Evolutionary conservation across 202 grass and related monocot genomes (phyloP), one percentile per base, ranked within the genome.

Genomic region (Zizania palustris): DNA sequence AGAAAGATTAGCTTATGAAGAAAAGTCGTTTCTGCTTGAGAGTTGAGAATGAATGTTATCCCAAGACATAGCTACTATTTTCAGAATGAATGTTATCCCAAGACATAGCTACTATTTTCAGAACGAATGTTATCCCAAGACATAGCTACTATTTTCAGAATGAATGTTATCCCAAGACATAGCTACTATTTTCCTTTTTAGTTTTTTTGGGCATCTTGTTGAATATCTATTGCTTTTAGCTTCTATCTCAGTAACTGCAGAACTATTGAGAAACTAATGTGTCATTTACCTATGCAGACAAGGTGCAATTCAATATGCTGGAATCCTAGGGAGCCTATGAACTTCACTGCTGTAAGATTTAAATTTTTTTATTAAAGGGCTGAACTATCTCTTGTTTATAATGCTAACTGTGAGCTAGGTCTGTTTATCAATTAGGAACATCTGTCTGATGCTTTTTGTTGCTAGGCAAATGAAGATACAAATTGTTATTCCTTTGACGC

Each of bases 311-410:
- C 91, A 39, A 66, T 95, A 87, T 90, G 96, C 76, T 98, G 91
- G 91, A 98, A 98, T 37, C 91, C 96, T 15, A 95, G 93, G 85
- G 96, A 98, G 60, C 96, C 96, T 36, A 92, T 98, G 88, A 98
- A 98, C 77, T 95, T 98, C 63, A 95, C 96, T 84, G 91, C 83
- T 60, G 96, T 98, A 98, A 83, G 87, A 72, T 82, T 60, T 3
- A 71, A 20, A n/a, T 35, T 15, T 45, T 64, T 63, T 66, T 37
- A 16, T 51, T 74, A 34, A 11, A 35, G n/a, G 11, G 4, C 55
- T 74, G 16, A 44, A 16, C 28, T 53, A 61, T 65, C 49, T 62
- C 44, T 18, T 54, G 10, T 51, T 11, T 51, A 74, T 74, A 36
- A 75, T 18, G n/a, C 5, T 68, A 22, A 11, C 40, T 60, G 10